Evolutionary conservation across 306 rosid genomes (phyloP), one percentile per base, ranked within the genome.

Genomic region (Ochetophila trinervis): DNA sequence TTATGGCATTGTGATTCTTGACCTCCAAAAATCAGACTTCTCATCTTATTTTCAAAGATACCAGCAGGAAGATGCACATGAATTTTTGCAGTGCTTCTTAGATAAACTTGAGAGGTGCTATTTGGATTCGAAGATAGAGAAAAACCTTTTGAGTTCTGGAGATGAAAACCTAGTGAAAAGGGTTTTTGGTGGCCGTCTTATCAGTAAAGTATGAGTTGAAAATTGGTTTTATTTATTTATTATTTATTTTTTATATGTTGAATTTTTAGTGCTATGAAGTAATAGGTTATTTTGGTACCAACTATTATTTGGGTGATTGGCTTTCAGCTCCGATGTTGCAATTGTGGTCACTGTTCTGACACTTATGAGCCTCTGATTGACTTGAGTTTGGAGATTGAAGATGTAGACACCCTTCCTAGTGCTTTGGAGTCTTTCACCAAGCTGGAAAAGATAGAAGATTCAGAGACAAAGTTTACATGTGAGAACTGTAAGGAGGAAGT

Each of bases 31-130:
- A 55, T 54, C 62, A 93, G 97, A 82, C 61, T 74, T 93, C 76
- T 87, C 91, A 51, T 81, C 96, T 64, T 69, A 5, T 20, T 90
- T 93, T 67, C 73, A 15, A 68, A 83, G 87, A 65, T 78, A 79
- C 50, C 87, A 85, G 79, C 99, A 93, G 75, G 99, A 93, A 67
- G 99, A 93, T 80, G 97, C 96, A 61, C 97, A 93, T 73, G 96
- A 93, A 49, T 93, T 93, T 65, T 68, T 93, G 88, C 96, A 88
- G 72, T 87, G 91, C 69, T 83, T 80, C 59, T 78, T 93, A 55
- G 96, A 93, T 75, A 88, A 81, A 73, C 84, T 93, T 27, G 97
- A 86, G 27, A 69, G 76, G 47, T 73, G 87, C 69, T 85, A 68
- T 30, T 58, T 76, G 60, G 77, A 69, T 57, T 66, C 76, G 57